phyloP scores from a whole-genome alignment of 345 rosid genomes.

The Aurinia saxatilis region DNA sequence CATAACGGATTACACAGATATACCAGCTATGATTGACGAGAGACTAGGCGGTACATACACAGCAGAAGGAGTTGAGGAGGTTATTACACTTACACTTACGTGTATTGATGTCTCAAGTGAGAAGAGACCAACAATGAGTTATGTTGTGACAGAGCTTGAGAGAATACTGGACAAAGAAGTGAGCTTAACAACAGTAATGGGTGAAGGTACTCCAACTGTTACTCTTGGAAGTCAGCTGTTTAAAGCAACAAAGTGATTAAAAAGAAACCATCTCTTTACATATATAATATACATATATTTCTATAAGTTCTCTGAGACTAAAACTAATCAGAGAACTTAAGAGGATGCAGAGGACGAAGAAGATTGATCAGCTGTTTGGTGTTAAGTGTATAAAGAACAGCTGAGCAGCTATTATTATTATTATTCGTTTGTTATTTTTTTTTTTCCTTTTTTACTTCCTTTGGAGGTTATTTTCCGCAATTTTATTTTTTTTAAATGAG shows the following conservation, averaged over 20 bases:
- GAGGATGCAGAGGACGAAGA: conserved; percentile 7
- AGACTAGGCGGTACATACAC: conserved; percentile 71
- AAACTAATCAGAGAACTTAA: conserved; percentile 26
- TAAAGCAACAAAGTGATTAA: conserved; percentile 38
- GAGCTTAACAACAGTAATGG: conserved; percentile 76
- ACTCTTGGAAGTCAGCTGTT: conserved; percentile 89
- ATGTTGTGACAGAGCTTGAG: conserved; percentile 70
- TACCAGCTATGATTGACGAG: conserved; percentile 52
- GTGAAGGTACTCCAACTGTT: conserved; percentile 76
- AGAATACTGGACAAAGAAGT: conserved; percentile 69
- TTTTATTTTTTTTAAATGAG: conserved; percentile 15
- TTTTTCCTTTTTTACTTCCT: not conserved
- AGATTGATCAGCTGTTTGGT: conserved; percentile 56
- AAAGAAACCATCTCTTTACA: conserved; percentile 31
- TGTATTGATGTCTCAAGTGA: conserved; percentile 74
- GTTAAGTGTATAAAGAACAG: conserved; percentile 73
- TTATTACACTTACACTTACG: conserved; percentile 44
- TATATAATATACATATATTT: not conserved
- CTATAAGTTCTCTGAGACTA: conserved; percentile 7
- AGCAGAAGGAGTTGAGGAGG: conserved; percentile 71
- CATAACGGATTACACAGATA: conserved; percentile 37
- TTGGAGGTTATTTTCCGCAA: conserved; percentile 27
- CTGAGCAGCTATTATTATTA: conserved; percentile 44
- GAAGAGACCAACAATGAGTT: conserved; percentile 67
- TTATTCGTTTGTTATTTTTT: conserved; percentile 14